Conservation (phyloP, 495 filamentous ascomycete species). For the Cudoniella acicularis region DNA sequence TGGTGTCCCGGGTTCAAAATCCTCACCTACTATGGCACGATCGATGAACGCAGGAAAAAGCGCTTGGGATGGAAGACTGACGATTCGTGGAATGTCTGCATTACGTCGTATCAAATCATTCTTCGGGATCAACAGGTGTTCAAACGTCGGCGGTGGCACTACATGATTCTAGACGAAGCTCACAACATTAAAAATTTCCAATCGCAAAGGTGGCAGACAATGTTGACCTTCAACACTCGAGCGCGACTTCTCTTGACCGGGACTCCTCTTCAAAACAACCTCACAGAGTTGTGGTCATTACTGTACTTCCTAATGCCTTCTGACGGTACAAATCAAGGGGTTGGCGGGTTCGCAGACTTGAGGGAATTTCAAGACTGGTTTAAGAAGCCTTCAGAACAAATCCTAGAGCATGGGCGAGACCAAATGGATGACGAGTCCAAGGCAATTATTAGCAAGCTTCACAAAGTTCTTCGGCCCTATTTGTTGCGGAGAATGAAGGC, state of each 20-base stretch:
- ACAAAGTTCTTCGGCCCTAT: slow-evolving; percentile 89
- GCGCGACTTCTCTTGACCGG: slow-evolving; percentile 88
- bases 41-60: slow-evolving; percentile 88
- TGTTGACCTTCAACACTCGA: slow-evolving; percentile 86
- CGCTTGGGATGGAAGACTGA: slow-evolving; percentile 87
- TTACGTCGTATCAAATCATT: slow-evolving; percentile 96
- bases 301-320: slow-evolving; percentile 94
- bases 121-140: slow-evolving; percentile 91
- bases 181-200: slow-evolving; percentile 99
- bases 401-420: slow-evolving; percentile 89
- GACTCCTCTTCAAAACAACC: slow-evolving; percentile 94
- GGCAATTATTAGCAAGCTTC: slow-evolving; percentile 82
- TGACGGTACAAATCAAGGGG: slow-evolving; percentile 64
- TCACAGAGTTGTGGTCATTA: slow-evolving; percentile 95
- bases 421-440: slow-evolving; percentile 91
- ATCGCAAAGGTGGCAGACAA: slow-evolving; percentile 91
- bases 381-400: slow-evolving; percentile 86
- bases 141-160: slow-evolving; percentile 91
- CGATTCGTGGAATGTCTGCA: slow-evolving; percentile 91
- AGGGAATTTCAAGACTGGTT: slow-evolving; percentile 94
- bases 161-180: slow-evolving; percentile 97
- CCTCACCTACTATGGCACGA: slow-evolving; percentile 90
- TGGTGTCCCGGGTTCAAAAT: slow-evolving; percentile 99
- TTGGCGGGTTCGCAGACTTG: slow-evolving; percentile 84
- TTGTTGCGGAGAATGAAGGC: slow-evolving; percentile 90